A percentile compares a stretch with the other conserved stretches of the same genome.
phyloP scores from a whole-genome alignment of 2,329 filamentous ascomycete genomes.

The Hypoxylon sp. region DNA sequence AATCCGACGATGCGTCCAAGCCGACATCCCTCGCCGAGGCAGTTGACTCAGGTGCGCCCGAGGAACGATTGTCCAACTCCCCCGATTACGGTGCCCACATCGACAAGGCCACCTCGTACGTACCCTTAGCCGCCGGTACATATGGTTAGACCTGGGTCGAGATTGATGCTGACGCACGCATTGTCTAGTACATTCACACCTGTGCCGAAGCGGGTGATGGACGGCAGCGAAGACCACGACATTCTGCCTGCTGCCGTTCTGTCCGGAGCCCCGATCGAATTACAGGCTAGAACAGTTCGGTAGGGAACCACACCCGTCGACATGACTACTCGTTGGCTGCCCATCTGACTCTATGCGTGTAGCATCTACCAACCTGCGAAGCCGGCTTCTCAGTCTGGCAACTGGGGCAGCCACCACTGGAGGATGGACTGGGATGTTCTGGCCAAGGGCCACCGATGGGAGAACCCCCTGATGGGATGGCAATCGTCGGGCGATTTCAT shows the following conservation, averaged over 20 bases:
- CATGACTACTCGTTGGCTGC: neutral
- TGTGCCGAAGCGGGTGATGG: conserved; percentile 86
- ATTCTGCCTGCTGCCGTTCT: conserved; percentile 82
- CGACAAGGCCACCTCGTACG: conserved; percentile 92
- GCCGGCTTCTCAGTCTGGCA: conserved; percentile 94
- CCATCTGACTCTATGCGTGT: conserved; percentile 23
- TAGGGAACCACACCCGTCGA: conserved; percentile 55
- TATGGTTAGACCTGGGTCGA: neutral
- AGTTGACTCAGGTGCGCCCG: conserved; percentile 44
- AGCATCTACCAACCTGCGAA: conserved; percentile 94
- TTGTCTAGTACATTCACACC: conserved; percentile 83
- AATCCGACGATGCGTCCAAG: conserved; percentile 46
- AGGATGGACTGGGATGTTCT: conserved; percentile 99
- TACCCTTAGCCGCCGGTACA: conserved; percentile 2
- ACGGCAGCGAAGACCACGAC: conserved; percentile 83
- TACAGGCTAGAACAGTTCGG: conserved; percentile 94
- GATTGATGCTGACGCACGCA: conserved; percentile 11
- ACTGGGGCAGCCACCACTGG: conserved; percentile 86
- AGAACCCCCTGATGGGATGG: conserved; percentile 99
- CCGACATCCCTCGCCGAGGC: conserved; percentile 51
- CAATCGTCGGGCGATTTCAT: conserved; percentile 94
- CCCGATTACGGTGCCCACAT: conserved; percentile 82
- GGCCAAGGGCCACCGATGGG: conserved; percentile 92
- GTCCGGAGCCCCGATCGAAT: conserved; percentile 90
- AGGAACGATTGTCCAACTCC: conserved; percentile 63